Evolutionary conservation across 352 stramenopile species (phyloP), one percentile per base, ranked within the genome.

Genomic region (Globisporangium parvum): DNA sequence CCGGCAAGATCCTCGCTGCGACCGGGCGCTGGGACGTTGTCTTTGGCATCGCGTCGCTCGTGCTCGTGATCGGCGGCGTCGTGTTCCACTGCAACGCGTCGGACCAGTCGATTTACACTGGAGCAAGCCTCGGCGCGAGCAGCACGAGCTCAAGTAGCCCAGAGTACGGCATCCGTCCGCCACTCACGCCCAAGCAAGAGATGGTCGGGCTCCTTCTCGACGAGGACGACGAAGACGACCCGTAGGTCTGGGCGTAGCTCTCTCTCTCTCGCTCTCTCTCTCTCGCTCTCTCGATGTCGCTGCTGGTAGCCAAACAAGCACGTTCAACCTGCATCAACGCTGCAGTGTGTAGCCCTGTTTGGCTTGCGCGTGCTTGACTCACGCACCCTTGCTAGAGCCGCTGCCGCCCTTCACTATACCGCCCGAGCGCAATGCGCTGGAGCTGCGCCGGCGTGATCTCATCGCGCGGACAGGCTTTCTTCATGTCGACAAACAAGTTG

Each of bases 1-100:
- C 85, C 15, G 85, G 85, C 35, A 71, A 80, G 41, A 93, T 95
- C 62, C 69, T 95, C 6, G 67, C 76, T 26, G 68, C 70, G 21
- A 88, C 76, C 5, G 81, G 83, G 1, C 71, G 71, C 15, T 95
- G 85, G 85, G 70, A 95, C 56, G 67, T 95, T 33, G 85, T 95
- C 24, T 95, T 95, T 63, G 71, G 63, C 20, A 93, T 95, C 45
- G 81, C 83, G 50, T 73, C 80, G 14, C 59, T 75, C 21, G 67
- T 95, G 41, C 70, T 93, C 18, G 66, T 89, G 20, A 78, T 88
- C 48, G 85, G 85, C 18, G 85, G 71, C 1, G 55, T 69, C 28
- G 69, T 95, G 51, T 95, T 93, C 67, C 82, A 93, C 51, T 83
- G 67, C 46, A 79, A 75, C 46, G 79, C 85, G 15, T 91, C 80